These are phyloP conservation scores for Blastobotrys apis DNA, from an alignment of 1,139 yeast species.

Conservation along the genomic window DNA sequence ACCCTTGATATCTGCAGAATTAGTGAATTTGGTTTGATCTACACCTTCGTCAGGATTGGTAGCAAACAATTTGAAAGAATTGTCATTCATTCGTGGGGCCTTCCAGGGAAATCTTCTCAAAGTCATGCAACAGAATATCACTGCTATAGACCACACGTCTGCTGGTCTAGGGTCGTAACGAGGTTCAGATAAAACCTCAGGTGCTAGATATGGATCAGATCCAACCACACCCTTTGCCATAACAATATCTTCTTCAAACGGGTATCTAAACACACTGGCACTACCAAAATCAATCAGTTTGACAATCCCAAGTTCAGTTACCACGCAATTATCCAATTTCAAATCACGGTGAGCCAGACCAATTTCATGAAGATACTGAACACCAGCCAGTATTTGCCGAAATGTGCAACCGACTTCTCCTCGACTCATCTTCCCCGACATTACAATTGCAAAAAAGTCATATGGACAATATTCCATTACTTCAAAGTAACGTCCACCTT, in stretches of 20 bases:
- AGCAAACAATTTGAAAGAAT: conserved; percentile 69
- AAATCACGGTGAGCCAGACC: conserved; percentile 96
- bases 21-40: conserved; percentile 14
- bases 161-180: conserved; percentile 90
- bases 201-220: conserved; percentile 96
- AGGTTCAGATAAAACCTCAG: conserved; percentile 73
- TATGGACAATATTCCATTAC: conserved; percentile 98
- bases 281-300: conserved; percentile 95
- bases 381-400: conserved; percentile 81
- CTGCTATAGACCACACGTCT: conserved; percentile 94
- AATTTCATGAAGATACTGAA: conserved; percentile 72
- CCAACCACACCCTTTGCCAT: conserved; percentile 94
- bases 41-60: conserved; percentile 32
- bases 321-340: conserved; percentile 91
- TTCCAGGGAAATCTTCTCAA: conserved; percentile 96
- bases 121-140: conserved; percentile 94
- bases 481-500: conserved; percentile 80
- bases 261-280: conserved; percentile 90
- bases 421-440: conserved; percentile 90
- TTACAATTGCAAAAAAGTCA: conserved; percentile 94
- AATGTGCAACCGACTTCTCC: conserved; percentile 86
- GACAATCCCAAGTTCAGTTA: conserved; percentile 77
- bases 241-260: conserved; percentile 73
- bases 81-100: conserved; percentile 82
- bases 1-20: conserved; percentile 44